Base-by-base conservation (phyloP, 805 yeast species). In the Spathaspora passalidarum region DNA sequence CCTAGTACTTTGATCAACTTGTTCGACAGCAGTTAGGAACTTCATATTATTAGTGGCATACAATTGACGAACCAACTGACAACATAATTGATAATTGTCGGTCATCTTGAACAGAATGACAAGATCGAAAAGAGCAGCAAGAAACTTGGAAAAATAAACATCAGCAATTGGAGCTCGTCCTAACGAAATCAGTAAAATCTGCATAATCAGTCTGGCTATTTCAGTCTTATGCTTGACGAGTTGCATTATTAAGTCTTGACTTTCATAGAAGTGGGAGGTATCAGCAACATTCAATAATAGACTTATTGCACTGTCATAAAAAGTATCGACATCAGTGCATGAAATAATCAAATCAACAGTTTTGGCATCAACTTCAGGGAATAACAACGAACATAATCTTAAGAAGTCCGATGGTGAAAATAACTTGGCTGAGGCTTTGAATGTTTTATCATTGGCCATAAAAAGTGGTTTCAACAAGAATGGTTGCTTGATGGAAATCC, bases 361-460 rank as follows among this genome's bases (percentile, higher is more conserved):
- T 21, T 48, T 56, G 5, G 50, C 59, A 13, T 52, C 59, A 9
- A 61, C 41, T 1, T 62, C 57, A 2, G 56, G 52, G 17, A 53
- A 47, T 36, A 67, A 49, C 21, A 64, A 55, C 3, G 58, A 55
- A 35, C 61, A 59, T 13, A 67, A 49, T 29, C 78, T 47, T 8
- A 73, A 41, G 26, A 66, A 70, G 49, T 72, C 75, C n/a, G 63
- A 66, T 1, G 62, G 41, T 1, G 51, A 23, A 32, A 73, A 67
- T 23, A 63, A 61, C 16, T 51, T 55, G 13, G 43, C 46, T 1
- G 60, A 44, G 32, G 61, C 62, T n/a, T 52, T 53, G 34, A 70
- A 53, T 2, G 63, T 39, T 10, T 48, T 52, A 20, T 62, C 70
- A 4, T 56, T 50, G 3, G 57, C 51, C 4, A 55, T 49, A 32